Percentiles rank a stretch among this genome's conserved stretches.
phyloP scores from a whole-genome alignment of 2,329 filamentous ascomycete species.

The Pyricularia sp. region DNA sequence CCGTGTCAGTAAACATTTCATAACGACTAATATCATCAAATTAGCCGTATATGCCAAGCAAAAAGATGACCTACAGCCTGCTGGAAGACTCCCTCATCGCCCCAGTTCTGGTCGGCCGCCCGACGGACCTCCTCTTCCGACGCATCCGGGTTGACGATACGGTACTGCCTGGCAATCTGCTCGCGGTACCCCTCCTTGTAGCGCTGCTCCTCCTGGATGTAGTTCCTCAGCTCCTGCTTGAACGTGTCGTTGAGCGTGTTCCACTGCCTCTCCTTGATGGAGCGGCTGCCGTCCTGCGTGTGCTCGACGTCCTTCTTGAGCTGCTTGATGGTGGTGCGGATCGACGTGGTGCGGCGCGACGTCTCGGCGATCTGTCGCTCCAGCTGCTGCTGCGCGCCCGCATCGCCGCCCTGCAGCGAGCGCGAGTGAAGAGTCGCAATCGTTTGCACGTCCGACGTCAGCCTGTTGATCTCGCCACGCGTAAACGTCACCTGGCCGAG shows the following conservation, averaged over 20 bases:
- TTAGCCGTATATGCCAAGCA: neutral
- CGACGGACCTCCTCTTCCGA: conserved; percentile 61
- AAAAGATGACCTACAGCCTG: conserved; percentile 53
- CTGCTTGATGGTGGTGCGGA: conserved; percentile 70
- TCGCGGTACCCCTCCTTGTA: conserved; percentile 66
- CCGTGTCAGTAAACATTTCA: neutral
- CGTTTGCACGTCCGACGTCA: conserved; percentile 57
- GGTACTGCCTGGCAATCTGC: conserved; percentile 71
- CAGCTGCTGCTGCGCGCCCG: conserved; percentile 47
- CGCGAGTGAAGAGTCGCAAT: conserved; percentile 65
- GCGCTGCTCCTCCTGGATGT: conserved; percentile 60
- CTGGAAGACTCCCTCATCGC: conserved; percentile 73
- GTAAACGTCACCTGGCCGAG: conserved; percentile 56
- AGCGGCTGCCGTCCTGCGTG: conserved; percentile 45
- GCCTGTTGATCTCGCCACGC: conserved; percentile 56
- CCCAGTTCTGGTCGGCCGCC: conserved; percentile 63
- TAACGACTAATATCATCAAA: neutral
- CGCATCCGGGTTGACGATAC: conserved; percentile 76
- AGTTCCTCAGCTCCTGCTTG: conserved; percentile 60
- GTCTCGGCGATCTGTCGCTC: conserved; percentile 62
- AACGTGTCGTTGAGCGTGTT: conserved; percentile 63
- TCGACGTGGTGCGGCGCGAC: conserved; percentile 62
- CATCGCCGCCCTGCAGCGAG: conserved; percentile 52
- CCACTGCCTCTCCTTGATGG: conserved; percentile 63
- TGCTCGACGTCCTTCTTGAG: conserved; percentile 62